Percentiles rank a stretch among this genome's conserved stretches.
phyloP scores from a whole-genome alignment of 805 yeast genomes.

The Candida khao-thaluensis region DNA sequence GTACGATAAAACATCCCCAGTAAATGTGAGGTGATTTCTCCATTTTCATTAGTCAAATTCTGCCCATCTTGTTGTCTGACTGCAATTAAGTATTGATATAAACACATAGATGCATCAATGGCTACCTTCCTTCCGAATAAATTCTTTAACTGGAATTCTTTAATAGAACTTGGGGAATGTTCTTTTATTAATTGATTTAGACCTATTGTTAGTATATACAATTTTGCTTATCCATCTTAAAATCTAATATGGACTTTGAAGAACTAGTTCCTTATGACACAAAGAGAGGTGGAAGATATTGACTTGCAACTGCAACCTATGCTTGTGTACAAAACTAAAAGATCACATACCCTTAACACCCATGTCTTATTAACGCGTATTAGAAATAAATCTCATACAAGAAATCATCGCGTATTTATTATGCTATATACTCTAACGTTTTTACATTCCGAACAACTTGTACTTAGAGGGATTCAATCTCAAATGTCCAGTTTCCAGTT shows the following conservation, averaged over 20 bases:
- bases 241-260: too few relatives aligned
- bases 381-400: too few relatives aligned
- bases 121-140: constrained; percentile 96
- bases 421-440: background rate
- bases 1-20: constrained; percentile 98
- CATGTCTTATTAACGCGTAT: constrained; percentile 16
- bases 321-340: too few relatives aligned
- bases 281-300: too few relatives aligned
- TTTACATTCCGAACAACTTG: too few relatives aligned
- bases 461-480: constrained; percentile 39
- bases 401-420: constrained; percentile 1
- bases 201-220: constrained; percentile 55
- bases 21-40: constrained; percentile 88
- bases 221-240: too few relatives aligned
- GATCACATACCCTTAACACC: constrained; percentile 30
- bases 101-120: constrained; percentile 93
- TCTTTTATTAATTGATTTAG: constrained; percentile 84
- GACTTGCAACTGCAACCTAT: too few relatives aligned
- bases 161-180: constrained; percentile 82
- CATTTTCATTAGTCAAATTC: constrained; percentile 81
- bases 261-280: too few relatives aligned
- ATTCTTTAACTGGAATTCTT: constrained; percentile 75
- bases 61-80: constrained; percentile 98
- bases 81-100: constrained; percentile 93
- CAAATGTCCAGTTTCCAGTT: constrained; percentile 70